Conservation (phyloP, 2,329 filamentous ascomycete genomes). For the Trichoderma gracile region DNA sequence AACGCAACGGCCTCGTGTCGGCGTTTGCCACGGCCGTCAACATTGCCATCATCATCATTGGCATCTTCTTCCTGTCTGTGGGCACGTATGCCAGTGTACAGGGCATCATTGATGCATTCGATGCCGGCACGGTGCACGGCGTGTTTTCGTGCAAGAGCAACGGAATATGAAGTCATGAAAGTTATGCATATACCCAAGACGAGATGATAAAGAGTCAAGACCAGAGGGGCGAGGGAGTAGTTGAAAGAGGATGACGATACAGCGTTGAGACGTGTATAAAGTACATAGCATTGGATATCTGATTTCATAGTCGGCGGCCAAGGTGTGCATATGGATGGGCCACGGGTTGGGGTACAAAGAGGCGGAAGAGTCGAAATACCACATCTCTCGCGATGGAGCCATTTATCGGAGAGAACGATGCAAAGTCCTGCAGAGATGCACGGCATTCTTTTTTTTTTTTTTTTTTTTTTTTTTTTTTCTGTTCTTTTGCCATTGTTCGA, state of each 20-base stretch:
- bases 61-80: constrained; percentile 76
- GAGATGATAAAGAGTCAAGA: background rate
- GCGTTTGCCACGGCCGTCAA: constrained; percentile 65
- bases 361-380: constrained; percentile 2
- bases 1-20: constrained; percentile 52
- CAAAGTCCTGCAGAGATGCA: constrained; percentile 20
- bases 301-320: background rate
- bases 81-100: constrained; percentile 81
- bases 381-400: constrained; percentile 7
- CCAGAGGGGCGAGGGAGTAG: background rate
- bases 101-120: constrained; percentile 73
- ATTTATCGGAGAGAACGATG: background rate
- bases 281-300: background rate
- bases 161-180: constrained; percentile 49
- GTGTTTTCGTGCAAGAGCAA: constrained; percentile 75
- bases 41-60: constrained; percentile 68
- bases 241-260: background rate
- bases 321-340: constrained; percentile 13
- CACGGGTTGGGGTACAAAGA: background rate
- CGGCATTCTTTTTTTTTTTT: background rate
- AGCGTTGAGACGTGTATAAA: constrained; percentile 2
- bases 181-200: background rate
- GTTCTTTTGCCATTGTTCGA: no score
- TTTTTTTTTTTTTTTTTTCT: background rate
- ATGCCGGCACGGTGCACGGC: constrained; percentile 62